These are phyloP conservation scores for Cicer cuneatum DNA, from an alignment of 306 rosid genomes.

Conservation along the genomic window DNA sequence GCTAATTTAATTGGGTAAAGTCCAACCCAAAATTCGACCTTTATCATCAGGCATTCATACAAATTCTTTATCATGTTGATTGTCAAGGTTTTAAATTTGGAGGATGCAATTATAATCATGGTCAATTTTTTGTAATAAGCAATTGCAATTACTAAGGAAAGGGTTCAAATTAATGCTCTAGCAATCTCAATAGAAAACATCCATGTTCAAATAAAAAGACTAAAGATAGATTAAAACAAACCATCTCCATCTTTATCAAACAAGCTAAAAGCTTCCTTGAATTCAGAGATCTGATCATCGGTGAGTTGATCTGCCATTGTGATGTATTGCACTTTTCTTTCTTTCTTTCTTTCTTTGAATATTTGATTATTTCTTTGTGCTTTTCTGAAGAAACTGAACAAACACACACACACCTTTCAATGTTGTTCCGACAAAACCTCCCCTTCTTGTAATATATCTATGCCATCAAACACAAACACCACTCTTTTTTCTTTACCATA, in stretches of 20 bases:
- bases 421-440: slow-evolving; percentile 44
- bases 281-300: slow-evolving; percentile 87
- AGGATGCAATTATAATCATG: no score
- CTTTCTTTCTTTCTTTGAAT: slow-evolving; percentile 31
- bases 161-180: no score
- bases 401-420: slow-evolving; percentile 15
- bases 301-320: slow-evolving; percentile 85
- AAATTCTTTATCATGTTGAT: no score
- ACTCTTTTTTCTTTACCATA: slow-evolving; percentile 39
- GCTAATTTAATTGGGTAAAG: no score
- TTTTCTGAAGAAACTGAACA: slow-evolving; percentile 32
- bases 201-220: not conserved
- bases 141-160: no score
- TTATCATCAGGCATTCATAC: no score
- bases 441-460: slow-evolving; percentile 22
- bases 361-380: not conserved
- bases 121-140: no score
- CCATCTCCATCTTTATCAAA: slow-evolving; percentile 90
- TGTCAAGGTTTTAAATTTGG: no score
- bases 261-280: slow-evolving; percentile 85
- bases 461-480: not conserved
- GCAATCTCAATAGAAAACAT: no score
- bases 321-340: slow-evolving; percentile 29
- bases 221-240: slow-evolving; percentile 28
- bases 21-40: no score